Conservation (phyloP, 441 rosid genomes). For the Adansonia grandidieri region DNA sequence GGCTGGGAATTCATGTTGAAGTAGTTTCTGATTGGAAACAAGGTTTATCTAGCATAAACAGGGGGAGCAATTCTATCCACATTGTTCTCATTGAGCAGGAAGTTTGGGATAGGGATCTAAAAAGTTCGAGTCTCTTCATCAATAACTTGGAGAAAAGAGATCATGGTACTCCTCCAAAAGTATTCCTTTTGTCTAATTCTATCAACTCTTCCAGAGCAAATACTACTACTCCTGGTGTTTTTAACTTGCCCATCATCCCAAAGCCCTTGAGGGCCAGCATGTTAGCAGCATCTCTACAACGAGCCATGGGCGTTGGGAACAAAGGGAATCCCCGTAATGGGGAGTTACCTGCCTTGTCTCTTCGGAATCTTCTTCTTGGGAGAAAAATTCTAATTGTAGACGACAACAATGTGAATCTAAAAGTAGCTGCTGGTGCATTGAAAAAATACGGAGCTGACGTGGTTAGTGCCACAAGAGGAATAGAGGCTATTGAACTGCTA, state of each 20-base stretch:
- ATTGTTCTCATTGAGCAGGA: conserved; percentile 83
- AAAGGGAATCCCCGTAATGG: conserved; percentile 59
- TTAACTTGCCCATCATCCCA: conserved; percentile 54
- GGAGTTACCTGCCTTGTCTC: conserved; percentile 57
- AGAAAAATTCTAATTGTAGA: conserved; percentile 78
- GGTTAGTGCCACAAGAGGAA: conserved; percentile 67
- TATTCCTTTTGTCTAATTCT: conserved; percentile 70
- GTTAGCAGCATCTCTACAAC: conserved; percentile 79
- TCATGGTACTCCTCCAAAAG: conserved; percentile 43
- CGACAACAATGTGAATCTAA: conserved; percentile 81
- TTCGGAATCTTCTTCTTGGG: conserved; percentile 69
- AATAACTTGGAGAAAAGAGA: conserved; percentile 41
- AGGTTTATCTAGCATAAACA: conserved; percentile 44
- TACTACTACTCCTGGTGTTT: conserved; percentile 29
- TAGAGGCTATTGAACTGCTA: conserved; percentile 60
- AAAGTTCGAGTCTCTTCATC: conserved; percentile 45
- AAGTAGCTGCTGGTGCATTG: conserved; percentile 88
- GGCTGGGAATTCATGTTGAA: conserved; percentile 73
- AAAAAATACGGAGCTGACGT: conserved; percentile 91
- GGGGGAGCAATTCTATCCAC: conserved; percentile 40
- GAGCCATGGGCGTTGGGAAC: conserved; percentile 73
- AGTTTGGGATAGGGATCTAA: conserved; percentile 66
- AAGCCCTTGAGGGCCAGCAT: conserved; percentile 90
- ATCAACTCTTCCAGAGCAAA: conserved; percentile 41
- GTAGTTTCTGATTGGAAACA: conserved; percentile 56